Evolutionary conservation across 805 yeast species (phyloP).

Genomic region (Hyphopichia homilentoma): DNA sequence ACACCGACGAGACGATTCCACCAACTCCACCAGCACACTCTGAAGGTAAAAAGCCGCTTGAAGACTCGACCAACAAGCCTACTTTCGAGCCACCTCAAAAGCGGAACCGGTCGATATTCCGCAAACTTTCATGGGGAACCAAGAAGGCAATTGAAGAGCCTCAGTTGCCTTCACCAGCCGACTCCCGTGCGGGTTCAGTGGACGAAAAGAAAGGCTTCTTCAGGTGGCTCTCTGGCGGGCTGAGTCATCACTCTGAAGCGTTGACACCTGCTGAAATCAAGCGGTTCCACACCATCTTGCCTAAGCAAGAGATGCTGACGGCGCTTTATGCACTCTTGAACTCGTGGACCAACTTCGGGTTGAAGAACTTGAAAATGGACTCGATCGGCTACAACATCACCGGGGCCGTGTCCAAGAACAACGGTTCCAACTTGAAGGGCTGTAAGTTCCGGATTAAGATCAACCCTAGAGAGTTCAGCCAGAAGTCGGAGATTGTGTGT

Average conservation of each 20-base stretch:
- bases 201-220: slow-evolving; percentile 30
- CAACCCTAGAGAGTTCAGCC: slow-evolving; percentile 33
- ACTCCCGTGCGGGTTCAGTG: slow-evolving; percentile 22
- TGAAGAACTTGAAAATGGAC: slow-evolving; percentile 50
- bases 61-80: slow-evolving; percentile 29
- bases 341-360: slow-evolving; percentile 71
- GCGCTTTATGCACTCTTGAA: slow-evolving; percentile 59
- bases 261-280: slow-evolving; percentile 24
- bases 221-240: slow-evolving; percentile 38
- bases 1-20: slow-evolving; percentile 13
- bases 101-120: slow-evolving; percentile 39
- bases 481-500: slow-evolving; percentile 54
- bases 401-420: slow-evolving; percentile 61
- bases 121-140: slow-evolving; percentile 50
- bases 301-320: slow-evolving; percentile 55
- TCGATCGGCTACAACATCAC: slow-evolving; percentile 42
- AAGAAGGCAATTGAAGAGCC: slow-evolving; percentile 35
- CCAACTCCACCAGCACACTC: slow-evolving; percentile 12
- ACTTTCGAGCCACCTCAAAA: slow-evolving; percentile 13
- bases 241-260: slow-evolving; percentile 17
- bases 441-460: slow-evolving; percentile 61
- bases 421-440: slow-evolving; percentile 58
- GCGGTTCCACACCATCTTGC: slow-evolving; percentile 36
- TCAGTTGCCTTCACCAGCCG: slow-evolving; percentile 35
- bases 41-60: slow-evolving; percentile 25